phyloP scores from a whole-genome alignment of 345 rosid genomes.

The Ceriops tagal region DNA sequence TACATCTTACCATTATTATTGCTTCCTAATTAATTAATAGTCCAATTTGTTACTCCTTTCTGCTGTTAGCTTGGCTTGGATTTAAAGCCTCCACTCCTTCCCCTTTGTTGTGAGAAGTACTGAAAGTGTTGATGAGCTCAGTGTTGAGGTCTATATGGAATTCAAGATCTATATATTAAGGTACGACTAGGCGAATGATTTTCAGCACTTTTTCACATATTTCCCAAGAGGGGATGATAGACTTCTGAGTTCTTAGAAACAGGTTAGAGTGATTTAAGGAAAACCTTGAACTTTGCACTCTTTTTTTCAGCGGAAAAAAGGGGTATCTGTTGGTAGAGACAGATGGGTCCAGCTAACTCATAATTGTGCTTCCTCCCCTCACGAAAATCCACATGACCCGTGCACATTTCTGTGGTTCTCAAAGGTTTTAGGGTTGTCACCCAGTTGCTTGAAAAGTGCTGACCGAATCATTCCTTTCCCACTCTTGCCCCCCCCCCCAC shows the following conservation, averaged over 20 bases:
- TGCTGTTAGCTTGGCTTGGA: neutral
- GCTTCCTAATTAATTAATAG: neutral
- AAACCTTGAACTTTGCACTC: neutral
- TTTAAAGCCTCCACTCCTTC: neutral
- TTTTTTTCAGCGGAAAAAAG: neutral
- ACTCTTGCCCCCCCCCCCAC: conserved; percentile 6
- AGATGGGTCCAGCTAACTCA: conserved; percentile 24
- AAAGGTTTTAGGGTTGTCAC: conserved; percentile 33
- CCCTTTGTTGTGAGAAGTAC: neutral
- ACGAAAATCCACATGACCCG: conserved; percentile 10
- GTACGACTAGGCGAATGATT: no score
- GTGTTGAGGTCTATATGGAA: conserved; percentile 4
- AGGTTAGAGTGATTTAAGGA: neutral
- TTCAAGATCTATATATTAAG: no score
- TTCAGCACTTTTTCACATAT: no score
- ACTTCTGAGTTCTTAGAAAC: neutral
- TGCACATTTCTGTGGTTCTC: conserved; percentile 4
- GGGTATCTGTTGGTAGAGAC: neutral
- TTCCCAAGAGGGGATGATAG: neutral
- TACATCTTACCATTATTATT: neutral
- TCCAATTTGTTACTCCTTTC: neutral
- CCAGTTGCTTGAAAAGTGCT: conserved; percentile 33
- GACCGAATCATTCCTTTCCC: conserved; percentile 28
- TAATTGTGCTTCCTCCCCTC: conserved; percentile 18
- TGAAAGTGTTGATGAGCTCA: neutral